Percentiles rank a stretch among this genome's conserved stretches.
Conservation (phyloP, 208 protist genomes). For the Naegleria gruberi region DNA sequence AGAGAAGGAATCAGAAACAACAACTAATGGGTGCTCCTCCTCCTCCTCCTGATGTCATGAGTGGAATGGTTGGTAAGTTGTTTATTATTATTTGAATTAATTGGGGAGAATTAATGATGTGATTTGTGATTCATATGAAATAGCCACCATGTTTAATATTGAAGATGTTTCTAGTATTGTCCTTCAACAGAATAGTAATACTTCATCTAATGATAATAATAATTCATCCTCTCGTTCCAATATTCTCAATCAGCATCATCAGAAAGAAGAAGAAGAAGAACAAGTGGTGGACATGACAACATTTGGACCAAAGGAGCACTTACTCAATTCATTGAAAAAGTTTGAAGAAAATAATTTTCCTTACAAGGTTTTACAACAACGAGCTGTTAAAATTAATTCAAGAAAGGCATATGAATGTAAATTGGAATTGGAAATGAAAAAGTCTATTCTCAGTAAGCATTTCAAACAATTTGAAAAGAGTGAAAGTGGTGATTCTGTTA, state of each 20-base stretch:
- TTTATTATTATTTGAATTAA: no score
- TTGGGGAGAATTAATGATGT: background rate
- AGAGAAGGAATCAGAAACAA: background rate
- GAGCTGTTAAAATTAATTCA: background rate
- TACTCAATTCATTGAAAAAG: background rate
- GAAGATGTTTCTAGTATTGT: background rate
- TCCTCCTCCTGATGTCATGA: background rate
- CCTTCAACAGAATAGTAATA: no score
- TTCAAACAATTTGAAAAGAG: background rate
- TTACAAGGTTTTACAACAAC: background rate
- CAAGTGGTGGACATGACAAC: background rate
- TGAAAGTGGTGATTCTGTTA: background rate
- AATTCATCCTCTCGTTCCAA: no score
- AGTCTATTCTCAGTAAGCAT: background rate
- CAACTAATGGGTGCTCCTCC: background rate
- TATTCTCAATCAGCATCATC: no score
- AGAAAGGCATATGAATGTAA: background rate
- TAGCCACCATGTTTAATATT: background rate
- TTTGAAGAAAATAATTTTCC: background rate
- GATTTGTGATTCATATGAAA: no score
- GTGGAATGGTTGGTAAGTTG: background rate
- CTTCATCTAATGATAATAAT: no score
- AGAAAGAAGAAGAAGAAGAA: background rate
- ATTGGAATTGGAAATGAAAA: background rate
- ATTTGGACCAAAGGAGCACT: background rate